Evolutionary conservation across 1,139 yeast species (phyloP).

Genomic region (Groenewaldozyma sp.): DNA sequence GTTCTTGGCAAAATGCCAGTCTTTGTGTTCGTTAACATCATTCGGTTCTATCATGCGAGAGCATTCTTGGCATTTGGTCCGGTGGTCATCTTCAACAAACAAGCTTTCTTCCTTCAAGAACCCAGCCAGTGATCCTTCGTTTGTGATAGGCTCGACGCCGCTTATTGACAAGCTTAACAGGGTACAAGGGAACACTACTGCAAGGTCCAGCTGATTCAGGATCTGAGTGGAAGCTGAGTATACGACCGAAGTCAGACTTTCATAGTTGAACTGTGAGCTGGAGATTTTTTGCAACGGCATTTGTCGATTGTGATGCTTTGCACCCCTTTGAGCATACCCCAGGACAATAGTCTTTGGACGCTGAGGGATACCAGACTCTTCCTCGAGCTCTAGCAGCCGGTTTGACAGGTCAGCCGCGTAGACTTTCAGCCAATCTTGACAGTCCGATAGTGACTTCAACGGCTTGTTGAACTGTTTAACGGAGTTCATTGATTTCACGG

Average conservation of each 20-base stretch:
- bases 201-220: slow-evolving; percentile 20
- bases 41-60: slow-evolving; percentile 11
- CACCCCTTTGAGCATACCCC: slow-evolving; percentile 15
- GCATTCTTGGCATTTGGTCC: slow-evolving; percentile 25
- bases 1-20: slow-evolving; percentile 37
- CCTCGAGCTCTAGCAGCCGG: slow-evolving; percentile 67
- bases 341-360: slow-evolving; percentile 32
- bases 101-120: slow-evolving; percentile 15
- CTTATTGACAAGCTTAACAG: slow-evolving; percentile 13
- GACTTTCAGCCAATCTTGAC: slow-evolving; percentile 71
- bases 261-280: slow-evolving; percentile 7
- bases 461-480: slow-evolving; percentile 65
- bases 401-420: slow-evolving; percentile 72
- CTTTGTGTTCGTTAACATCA: slow-evolving; percentile 28
- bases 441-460: slow-evolving; percentile 47
- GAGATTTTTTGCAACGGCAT: slow-evolving; percentile 11
- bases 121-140: slow-evolving; percentile 11
- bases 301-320: slow-evolving; percentile 17
- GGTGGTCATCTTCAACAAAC: slow-evolving; percentile 7
- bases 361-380: slow-evolving; percentile 28
- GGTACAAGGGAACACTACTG: slow-evolving; percentile 9
- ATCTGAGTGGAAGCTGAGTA: slow-evolving; percentile 21
- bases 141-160: slow-evolving; percentile 10
- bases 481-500: slow-evolving; percentile 81
- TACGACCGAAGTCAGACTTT: slow-evolving; percentile 19